phyloP scores from a whole-genome alignment of 345 rosid species.

The Brassica napus region Da-Ae NC_063435.1:25052501-25053000 shows the following conservation, averaged over 20 bases:
- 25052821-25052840: slow-evolving; percentile 21
- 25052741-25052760: background rate
- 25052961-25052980: slow-evolving; percentile 32
- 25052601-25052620: slow-evolving; percentile 14
- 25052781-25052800: background rate
- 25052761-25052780: background rate
- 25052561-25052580: background rate
- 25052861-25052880: slow-evolving; percentile 35
- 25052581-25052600: background rate
- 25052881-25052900: slow-evolving; percentile 47
- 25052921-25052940: slow-evolving; percentile 59
- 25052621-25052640: background rate
- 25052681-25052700: too few relatives aligned
- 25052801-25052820: background rate
- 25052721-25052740: background rate
- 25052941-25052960: slow-evolving; percentile 66
- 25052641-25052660: background rate
- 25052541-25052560: background rate
- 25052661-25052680: background rate
- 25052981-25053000: slow-evolving; percentile 58
- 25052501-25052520: slow-evolving; percentile 4
- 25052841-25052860: slow-evolving; percentile 15
- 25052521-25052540: background rate
- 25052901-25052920: slow-evolving; percentile 30
- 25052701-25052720: too few relatives aligned